Evolutionary conservation across 2,329 filamentous ascomycete species (phyloP).

Genomic region (Aspergillus alliaceus): DNA sequence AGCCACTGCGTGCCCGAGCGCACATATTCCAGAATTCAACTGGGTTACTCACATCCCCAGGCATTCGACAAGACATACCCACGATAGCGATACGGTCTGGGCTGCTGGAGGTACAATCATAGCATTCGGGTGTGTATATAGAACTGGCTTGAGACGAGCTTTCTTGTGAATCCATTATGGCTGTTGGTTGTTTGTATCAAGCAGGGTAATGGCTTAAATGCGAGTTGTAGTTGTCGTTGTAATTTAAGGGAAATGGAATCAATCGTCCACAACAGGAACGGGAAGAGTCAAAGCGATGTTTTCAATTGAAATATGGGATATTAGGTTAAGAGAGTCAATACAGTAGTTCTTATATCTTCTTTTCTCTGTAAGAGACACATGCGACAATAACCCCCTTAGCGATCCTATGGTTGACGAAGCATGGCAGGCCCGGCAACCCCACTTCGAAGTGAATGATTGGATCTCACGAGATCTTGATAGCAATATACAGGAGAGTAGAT

Average conservation of each 20-base stretch:
- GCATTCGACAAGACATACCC: conserved; percentile 23
- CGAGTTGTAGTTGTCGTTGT: not conserved
- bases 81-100: conserved; percentile 22
- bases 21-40: conserved; percentile 21
- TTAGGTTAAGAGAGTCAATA: no score
- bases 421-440: no score
- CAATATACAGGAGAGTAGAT: no score
- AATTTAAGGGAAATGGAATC: not conserved
- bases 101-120: not conserved
- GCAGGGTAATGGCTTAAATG: not conserved
- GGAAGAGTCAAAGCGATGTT: no score
- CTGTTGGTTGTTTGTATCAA: not conserved
- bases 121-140: not conserved
- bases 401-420: no score
- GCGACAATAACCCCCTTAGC: no score
- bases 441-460: no score
- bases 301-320: no score
- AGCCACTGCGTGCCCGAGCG: not conserved
- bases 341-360: no score
- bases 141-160: not conserved
- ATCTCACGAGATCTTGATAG: no score
- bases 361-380: no score
- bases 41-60: conserved; percentile 17
- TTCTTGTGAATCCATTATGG: not conserved
- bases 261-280: no score